These are phyloP conservation scores for Erigeron canadensis DNA, from an alignment of 129 eudicot genomes.

Conservation along the genomic window DNA sequence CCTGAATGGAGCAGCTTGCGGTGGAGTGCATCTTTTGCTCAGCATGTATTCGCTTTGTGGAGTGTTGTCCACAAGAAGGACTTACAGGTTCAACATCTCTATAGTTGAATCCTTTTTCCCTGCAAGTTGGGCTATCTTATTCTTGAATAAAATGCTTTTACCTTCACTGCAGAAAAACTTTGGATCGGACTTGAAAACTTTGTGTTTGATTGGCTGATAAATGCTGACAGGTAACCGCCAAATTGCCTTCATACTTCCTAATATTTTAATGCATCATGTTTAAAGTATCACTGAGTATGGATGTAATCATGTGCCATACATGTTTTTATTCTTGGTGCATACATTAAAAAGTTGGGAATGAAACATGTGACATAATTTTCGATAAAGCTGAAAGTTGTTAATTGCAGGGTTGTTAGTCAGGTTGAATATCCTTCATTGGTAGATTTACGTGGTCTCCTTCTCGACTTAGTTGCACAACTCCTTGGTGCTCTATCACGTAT, in stretches of 20 bases:
- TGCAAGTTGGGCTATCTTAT: slow-evolving; percentile 9
- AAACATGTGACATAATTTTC: not conserved
- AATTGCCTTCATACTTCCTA: slow-evolving; percentile 20
- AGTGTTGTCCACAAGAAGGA: slow-evolving; percentile 99
- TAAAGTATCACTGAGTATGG: not conserved
- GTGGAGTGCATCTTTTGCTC: slow-evolving; percentile 99
- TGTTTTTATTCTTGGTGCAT: not conserved
- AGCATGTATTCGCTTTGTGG: slow-evolving; percentile 97
- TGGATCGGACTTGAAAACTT: slow-evolving; percentile 99
- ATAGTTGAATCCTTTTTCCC: slow-evolving; percentile 14
- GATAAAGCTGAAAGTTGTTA: not conserved
- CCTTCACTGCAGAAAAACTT: slow-evolving; percentile 67
- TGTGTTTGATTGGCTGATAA: slow-evolving; percentile 97
- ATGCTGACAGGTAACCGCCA: slow-evolving; percentile 85
- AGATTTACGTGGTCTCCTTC: slow-evolving; percentile 91
- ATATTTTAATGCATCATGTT: slow-evolving; percentile 17
- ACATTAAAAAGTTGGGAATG: too few species aligned
- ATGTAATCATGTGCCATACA: slow-evolving; percentile 1
- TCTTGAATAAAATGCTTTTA: slow-evolving; percentile 15
- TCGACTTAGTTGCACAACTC: slow-evolving; percentile 95
- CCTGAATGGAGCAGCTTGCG: slow-evolving; percentile 64
- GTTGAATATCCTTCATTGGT: slow-evolving; percentile 96
- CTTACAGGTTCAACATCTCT: slow-evolving; percentile 70
- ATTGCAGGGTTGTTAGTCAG: slow-evolving; percentile 95
- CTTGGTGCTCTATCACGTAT: slow-evolving; percentile 94